phyloP scores from a whole-genome alignment of 2,329 filamentous ascomycete genomes.

The Verticillium zaregamsianum region DNA sequence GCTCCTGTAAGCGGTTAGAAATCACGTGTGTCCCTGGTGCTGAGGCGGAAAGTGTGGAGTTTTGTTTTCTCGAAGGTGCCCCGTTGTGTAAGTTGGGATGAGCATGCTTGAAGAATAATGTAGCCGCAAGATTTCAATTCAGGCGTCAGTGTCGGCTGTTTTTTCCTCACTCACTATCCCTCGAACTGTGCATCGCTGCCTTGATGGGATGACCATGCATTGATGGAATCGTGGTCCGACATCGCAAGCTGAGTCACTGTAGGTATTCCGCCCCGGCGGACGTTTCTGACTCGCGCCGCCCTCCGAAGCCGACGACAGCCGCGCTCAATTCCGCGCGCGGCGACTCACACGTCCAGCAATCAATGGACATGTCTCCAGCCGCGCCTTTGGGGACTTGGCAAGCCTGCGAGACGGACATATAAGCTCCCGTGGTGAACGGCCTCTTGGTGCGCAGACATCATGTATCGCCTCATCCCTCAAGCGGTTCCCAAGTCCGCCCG shows the following conservation, averaged over 20 bases:
- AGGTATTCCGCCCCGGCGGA: neutral
- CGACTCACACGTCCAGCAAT: neutral
- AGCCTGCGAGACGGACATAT: neutral
- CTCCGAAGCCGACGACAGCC: neutral
- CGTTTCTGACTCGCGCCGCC: neutral
- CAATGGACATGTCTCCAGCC: neutral
- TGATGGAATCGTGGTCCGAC: neutral
- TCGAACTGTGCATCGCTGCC: neutral
- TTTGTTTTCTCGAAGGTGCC: neutral
- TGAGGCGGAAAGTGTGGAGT: neutral
- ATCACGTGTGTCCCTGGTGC: neutral
- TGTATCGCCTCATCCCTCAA: neutral
- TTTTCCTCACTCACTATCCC: neutral
- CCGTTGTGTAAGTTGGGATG: neutral
- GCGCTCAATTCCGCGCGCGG: neutral
- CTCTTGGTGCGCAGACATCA: neutral
- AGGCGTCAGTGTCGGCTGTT: neutral
- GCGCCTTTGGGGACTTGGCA: neutral
- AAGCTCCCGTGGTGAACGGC: neutral
- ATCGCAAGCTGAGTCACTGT: neutral
- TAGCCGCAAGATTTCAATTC: neutral
- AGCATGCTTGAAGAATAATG: neutral
- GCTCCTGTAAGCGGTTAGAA: constrained; percentile 27
- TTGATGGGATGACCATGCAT: neutral
- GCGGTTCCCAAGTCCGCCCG: neutral